These are phyloP conservation scores for Tilletia indica DNA, from an alignment of 1,284 basidiomycete genomes.

Conservation along the genomic window DNA sequence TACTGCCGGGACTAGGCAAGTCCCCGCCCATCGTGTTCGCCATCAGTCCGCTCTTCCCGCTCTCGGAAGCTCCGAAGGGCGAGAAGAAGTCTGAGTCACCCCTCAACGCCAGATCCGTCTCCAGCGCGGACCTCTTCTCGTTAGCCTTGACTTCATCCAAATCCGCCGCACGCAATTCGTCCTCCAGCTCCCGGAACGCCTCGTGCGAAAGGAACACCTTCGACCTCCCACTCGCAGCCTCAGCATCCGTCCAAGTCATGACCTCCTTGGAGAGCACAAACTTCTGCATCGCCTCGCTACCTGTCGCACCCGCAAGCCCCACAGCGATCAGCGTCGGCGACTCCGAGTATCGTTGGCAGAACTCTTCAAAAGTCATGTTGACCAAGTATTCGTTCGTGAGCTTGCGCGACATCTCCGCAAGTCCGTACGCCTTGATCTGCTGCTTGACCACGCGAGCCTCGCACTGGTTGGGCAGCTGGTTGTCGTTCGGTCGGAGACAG, in stretches of 20 bases:
- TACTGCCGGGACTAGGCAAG: constrained; percentile 56
- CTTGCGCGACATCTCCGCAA: constrained; percentile 67
- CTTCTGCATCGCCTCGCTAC: constrained; percentile 58
- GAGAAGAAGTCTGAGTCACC: constrained; percentile 64
- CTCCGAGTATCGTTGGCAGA: constrained; percentile 66
- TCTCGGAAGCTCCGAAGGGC: constrained; percentile 50
- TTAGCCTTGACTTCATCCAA: constrained; percentile 64
- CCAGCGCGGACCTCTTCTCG: constrained; percentile 65
- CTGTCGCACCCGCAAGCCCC: constrained; percentile 60
- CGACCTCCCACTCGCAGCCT: constrained; percentile 72
- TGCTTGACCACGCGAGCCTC: constrained; percentile 88
- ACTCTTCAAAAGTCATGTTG: constrained; percentile 82
- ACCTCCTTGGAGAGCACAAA: constrained; percentile 62
- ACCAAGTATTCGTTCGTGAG: constrained; percentile 59
- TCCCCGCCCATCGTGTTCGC: constrained; percentile 43
- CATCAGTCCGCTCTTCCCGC: constrained; percentile 58
- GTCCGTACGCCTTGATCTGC: constrained; percentile 77
- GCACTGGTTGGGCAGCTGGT: constrained; percentile 86
- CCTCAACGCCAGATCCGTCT: constrained; percentile 66
- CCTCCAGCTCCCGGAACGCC: constrained; percentile 86
- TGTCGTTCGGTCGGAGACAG: constrained; percentile 90
- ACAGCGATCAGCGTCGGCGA: constrained; percentile 41
- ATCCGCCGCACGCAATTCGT: constrained; percentile 69
- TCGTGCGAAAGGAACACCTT: constrained; percentile 86
- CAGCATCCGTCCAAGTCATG: constrained; percentile 68